phyloP scores from a whole-genome alignment of 2,329 filamentous ascomycete species.

The Xylaria arbuscula region DNA sequence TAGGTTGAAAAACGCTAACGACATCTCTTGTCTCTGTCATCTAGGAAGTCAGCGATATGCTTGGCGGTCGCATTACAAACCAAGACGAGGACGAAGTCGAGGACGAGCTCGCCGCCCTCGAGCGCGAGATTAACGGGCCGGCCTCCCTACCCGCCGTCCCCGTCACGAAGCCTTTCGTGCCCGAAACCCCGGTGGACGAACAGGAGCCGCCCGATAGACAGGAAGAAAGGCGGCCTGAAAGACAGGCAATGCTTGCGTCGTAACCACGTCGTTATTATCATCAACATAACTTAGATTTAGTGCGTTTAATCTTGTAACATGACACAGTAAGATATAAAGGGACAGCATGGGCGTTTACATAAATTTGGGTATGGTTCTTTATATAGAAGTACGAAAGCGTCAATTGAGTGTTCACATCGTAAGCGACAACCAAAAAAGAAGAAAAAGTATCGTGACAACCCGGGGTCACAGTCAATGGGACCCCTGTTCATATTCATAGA shows the following conservation, averaged over 20 bases:
- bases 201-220: conserved; percentile 31
- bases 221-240: conserved; percentile 47
- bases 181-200: conserved; percentile 36
- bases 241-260: conserved; percentile 56
- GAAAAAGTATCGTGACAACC: conserved; percentile 1
- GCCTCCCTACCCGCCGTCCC: conserved; percentile 50
- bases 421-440: background rate
- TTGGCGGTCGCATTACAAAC: conserved; percentile 87
- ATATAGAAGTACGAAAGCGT: conserved; percentile 28
- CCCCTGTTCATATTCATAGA: background rate
- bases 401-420: conserved; percentile 19
- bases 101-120: conserved; percentile 87
- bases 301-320: conserved; percentile 16
- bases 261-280: conserved; percentile 9
- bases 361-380: conserved; percentile 23
- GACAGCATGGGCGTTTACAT: conserved; percentile 14
- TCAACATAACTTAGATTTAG: conserved; percentile 29
- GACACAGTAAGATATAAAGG: conserved; percentile 21
- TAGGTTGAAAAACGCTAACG: conserved; percentile 24
- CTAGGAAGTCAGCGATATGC: conserved; percentile 91
- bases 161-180: conserved; percentile 50
- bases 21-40: conserved; percentile 9
- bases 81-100: conserved; percentile 98
- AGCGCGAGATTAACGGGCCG: conserved; percentile 64
- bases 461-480: background rate